Evolutionary conservation across 768 basidiomycete species (phyloP).

Genomic region (Filobasidium wieringae): DNA sequence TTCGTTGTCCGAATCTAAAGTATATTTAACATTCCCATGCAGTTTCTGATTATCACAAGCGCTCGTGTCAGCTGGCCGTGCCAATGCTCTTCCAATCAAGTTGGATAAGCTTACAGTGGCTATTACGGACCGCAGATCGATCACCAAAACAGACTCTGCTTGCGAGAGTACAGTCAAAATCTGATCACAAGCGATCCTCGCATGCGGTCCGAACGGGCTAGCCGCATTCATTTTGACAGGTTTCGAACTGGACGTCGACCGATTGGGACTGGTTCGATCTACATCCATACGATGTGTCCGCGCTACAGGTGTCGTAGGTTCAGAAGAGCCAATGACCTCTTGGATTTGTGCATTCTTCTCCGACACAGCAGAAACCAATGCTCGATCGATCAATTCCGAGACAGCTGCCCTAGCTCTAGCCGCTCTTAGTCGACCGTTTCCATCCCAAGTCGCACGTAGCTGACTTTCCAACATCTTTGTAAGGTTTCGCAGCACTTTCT

Average conservation of each 20-base stretch:
- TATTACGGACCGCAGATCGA: slow-evolving; percentile 12
- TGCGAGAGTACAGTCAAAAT: neutral
- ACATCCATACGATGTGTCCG: no score
- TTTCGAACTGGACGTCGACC: no score
- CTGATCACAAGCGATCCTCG: slow-evolving; percentile 9
- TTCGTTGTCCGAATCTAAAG: neutral
- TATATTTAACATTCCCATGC: neutral
- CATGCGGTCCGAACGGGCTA: neutral
- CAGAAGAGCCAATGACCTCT: neutral
- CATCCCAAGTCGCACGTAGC: slow-evolving; percentile 28
- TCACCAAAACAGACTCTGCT: slow-evolving; percentile 1
- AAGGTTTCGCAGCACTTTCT: slow-evolving; percentile 16
- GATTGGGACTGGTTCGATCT: no score
- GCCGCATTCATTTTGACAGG: neutral
- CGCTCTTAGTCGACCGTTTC: slow-evolving; percentile 19
- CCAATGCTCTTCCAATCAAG: neutral
- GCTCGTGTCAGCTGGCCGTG: neutral
- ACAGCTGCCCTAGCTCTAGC: slow-evolving; percentile 16
- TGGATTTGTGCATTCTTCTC: neutral
- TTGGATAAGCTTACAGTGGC: slow-evolving; percentile 1
- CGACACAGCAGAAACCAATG: no score
- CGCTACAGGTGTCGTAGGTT: neutral
- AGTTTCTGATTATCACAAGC: neutral
- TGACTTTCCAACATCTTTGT: slow-evolving; percentile 23
- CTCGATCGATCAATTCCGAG: slow-evolving; percentile 4